Evolutionary conservation across 495 filamentous ascomycete genomes (phyloP).

Genomic region (Hypoxylon intermedium): DNA sequence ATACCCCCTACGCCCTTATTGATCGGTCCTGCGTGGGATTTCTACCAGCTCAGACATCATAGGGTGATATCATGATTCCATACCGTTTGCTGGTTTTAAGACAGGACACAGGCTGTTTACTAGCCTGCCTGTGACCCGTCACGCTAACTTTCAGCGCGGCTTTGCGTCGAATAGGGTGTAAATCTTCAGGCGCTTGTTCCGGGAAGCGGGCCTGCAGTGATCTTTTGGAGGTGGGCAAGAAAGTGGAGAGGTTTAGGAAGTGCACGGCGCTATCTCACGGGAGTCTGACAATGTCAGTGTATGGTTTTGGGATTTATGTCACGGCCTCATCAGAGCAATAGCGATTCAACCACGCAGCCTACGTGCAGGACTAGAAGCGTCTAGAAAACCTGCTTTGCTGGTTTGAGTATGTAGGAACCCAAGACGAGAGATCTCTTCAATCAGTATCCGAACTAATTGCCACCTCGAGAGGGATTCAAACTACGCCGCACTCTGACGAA

Average conservation of each 20-base stretch:
- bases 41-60: too few species aligned
- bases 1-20: too few species aligned
- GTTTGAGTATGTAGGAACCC: constrained; percentile 7
- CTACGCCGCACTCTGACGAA: constrained; percentile 15
- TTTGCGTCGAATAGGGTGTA: constrained; percentile 1
- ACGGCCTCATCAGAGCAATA: not conserved
- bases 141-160: constrained; percentile 7
- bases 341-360: not conserved
- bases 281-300: not conserved
- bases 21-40: too few species aligned
- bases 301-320: too few species aligned
- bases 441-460: not conserved
- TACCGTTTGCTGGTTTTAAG: too few species aligned
- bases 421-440: constrained; percentile 9
- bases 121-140: too few species aligned
- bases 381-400: not conserved
- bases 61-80: too few species aligned
- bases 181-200: too few species aligned
- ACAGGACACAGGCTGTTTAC: too few species aligned
- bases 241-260: not conserved
- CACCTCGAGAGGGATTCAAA: constrained; percentile 10
- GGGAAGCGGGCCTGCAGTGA: constrained; percentile 18
- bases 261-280: not conserved
- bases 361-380: constrained; percentile 12
- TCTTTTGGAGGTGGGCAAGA: constrained; percentile 19